These are phyloP conservation scores for Agrocybe pediades DNA, from an alignment of 768 basidiomycete genomes.

Conservation along the genomic window DNA sequence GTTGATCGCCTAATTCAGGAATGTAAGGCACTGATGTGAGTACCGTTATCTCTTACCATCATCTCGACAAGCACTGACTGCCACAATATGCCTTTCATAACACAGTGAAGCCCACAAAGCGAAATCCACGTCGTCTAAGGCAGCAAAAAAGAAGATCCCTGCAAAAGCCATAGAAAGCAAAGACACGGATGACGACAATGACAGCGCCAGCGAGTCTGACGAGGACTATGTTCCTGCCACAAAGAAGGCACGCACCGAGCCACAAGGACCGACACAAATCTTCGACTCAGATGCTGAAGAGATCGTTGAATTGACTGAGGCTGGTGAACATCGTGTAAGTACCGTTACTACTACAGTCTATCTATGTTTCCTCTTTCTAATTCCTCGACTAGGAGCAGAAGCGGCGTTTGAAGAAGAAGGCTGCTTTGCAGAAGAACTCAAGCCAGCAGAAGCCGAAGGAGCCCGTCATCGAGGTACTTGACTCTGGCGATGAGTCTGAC, in stretches of 20 bases:
- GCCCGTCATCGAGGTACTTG: background rate
- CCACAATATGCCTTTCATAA: no score
- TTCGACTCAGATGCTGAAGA: background rate
- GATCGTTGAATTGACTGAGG: background rate
- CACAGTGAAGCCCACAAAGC: no score
- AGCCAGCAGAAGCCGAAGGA: background rate
- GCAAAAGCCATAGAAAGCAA: no score
- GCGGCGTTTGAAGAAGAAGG: no score
- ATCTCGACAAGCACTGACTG: no score
- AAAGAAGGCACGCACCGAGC: background rate
- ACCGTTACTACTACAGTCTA: no score
- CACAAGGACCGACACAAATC: background rate
- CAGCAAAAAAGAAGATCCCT: no score
- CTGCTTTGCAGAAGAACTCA: no score
- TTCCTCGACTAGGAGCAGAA: no score
- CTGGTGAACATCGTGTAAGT: background rate
- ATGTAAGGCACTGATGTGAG: conserved; percentile 5
- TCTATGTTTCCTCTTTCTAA: no score
- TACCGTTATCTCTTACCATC: background rate
- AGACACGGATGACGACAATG: no score
- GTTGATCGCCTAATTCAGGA: conserved; percentile 8
- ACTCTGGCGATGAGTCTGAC: conserved; percentile 22
- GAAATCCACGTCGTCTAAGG: no score
- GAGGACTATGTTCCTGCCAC: conserved; percentile 4
- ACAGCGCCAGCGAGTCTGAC: background rate